Percentiles rank a stretch among this genome's conserved stretches.
Conservation (phyloP, 2,329 filamentous ascomycete species). For the Fusarium sp. region DNA sequence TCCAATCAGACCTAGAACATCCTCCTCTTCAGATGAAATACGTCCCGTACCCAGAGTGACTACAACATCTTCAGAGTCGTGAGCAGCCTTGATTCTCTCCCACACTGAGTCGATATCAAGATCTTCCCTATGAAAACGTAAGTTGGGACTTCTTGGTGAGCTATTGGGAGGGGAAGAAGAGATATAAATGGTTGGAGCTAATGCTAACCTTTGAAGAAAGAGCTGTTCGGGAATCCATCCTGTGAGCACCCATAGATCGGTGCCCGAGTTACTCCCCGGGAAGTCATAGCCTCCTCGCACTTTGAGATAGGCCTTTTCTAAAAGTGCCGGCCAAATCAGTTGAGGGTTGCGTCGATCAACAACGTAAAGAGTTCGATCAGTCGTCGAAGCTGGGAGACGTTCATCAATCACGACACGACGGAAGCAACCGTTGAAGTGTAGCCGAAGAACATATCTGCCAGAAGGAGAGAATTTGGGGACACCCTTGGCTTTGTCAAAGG, state of each 20-base stretch:
- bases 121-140: conserved; percentile 71
- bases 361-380: conserved; percentile 83
- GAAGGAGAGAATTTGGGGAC: conserved; percentile 76
- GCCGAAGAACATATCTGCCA: conserved; percentile 90
- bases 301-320: conserved; percentile 98
- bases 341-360: conserved; percentile 84
- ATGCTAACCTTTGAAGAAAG: conserved; percentile 78
- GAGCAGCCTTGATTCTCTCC: conserved; percentile 80
- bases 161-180: background rate
- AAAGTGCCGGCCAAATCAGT: conserved; percentile 90
- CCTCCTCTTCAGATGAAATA: conserved; percentile 81
- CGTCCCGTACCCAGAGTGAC: conserved; percentile 91
- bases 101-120: conserved; percentile 81
- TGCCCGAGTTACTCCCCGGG: conserved; percentile 95
- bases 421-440: conserved; percentile 96
- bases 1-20: conserved; percentile 82
- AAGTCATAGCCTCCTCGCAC: conserved; percentile 97
- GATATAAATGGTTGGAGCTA: background rate
- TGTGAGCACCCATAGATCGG: conserved; percentile 90
- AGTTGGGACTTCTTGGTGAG: conserved; percentile 7
- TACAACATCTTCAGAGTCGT: conserved; percentile 82
- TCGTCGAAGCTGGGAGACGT: conserved; percentile 81
- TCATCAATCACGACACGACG: conserved; percentile 91
- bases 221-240: conserved; percentile 98
- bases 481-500: conserved; percentile 71